A percentile compares a stretch with the other conserved stretches of the same genome.
These are phyloP conservation scores for Fusarium tanahbumbuense DNA, from an alignment of 2,329 filamentous ascomycete genomes.

Conservation along the genomic window DNA sequence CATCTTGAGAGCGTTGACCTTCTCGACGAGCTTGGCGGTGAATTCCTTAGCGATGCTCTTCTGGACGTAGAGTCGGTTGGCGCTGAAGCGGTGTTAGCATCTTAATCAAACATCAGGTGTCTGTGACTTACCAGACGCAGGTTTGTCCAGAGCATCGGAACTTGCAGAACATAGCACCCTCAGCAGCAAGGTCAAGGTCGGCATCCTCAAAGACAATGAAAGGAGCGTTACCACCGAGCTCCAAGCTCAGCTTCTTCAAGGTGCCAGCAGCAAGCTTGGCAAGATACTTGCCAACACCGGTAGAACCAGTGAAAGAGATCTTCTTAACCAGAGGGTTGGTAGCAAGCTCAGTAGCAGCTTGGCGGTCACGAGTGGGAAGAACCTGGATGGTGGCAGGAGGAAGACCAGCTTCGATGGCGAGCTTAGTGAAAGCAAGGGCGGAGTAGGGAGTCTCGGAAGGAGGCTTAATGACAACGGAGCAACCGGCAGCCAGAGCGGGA, in stretches of 20 bases:
- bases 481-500: conserved; percentile 76
- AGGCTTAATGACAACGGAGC: conserved; percentile 80
- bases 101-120: fast-evolving
- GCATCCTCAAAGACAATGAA: conserved; percentile 76
- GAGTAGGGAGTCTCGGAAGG: conserved; percentile 81
- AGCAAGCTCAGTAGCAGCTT: conserved; percentile 48
- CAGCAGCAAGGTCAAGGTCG: conserved; percentile 69
- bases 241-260: conserved; percentile 75
- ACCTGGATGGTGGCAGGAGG: conserved; percentile 57
- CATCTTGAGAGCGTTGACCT: conserved; percentile 47
- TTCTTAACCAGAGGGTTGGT: conserved; percentile 57
- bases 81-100: conserved; percentile 36
- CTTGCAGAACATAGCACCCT: conserved; percentile 61
- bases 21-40: conserved; percentile 46
- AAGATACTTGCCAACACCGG: conserved; percentile 70
- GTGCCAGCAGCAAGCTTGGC: conserved; percentile 69
- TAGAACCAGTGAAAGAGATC: conserved; percentile 77
- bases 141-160: conserved; percentile 67
- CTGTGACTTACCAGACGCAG: conserved; percentile 63
- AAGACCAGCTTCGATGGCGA: conserved; percentile 78
- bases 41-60: conserved; percentile 48
- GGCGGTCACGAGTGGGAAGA: conserved; percentile 46
- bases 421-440: conserved; percentile 74
- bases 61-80: conserved; percentile 54
- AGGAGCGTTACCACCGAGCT: conserved; percentile 76